phyloP scores from a whole-genome alignment of 306 rosid species.

The Quillaja saponaria region DNA sequence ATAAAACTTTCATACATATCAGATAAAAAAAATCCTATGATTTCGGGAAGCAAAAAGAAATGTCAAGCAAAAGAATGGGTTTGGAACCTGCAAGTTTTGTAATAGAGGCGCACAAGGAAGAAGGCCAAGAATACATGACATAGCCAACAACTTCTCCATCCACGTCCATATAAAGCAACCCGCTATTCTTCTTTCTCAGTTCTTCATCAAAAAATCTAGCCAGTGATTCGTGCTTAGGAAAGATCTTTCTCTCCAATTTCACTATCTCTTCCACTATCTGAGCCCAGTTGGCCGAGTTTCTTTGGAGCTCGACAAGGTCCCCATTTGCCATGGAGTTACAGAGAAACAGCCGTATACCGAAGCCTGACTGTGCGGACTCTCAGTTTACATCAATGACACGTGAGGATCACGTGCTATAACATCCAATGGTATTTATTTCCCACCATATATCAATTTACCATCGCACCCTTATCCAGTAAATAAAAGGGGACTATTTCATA shows the following conservation, averaged over 20 bases:
- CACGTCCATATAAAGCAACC: slow-evolving; percentile 58
- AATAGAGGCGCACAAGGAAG: slow-evolving; percentile 73
- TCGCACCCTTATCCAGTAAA: too few relatives aligned
- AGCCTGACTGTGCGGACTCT: too few relatives aligned
- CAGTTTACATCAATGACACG: too few relatives aligned
- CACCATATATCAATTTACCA: too few relatives aligned
- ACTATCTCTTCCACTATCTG: slow-evolving; percentile 66
- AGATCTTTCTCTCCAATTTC: slow-evolving; percentile 71
- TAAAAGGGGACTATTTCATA: too few relatives aligned
- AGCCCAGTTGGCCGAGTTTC: slow-evolving; percentile 44
- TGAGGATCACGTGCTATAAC: too few relatives aligned
- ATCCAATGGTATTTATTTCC: too few relatives aligned
- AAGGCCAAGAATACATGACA: slow-evolving; percentile 85
- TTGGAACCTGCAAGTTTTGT: slow-evolving; percentile 84
- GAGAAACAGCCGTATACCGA: too few relatives aligned
- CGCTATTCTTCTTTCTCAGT: slow-evolving; percentile 64
- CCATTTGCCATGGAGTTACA: slow-evolving; percentile 53
- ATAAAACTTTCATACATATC: too few relatives aligned
- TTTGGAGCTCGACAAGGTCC: slow-evolving; percentile 51
- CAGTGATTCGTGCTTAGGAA: slow-evolving; percentile 85
- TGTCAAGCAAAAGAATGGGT: background rate
- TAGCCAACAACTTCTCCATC: slow-evolving; percentile 67
- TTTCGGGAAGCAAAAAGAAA: background rate
- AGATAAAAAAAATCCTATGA: background rate
- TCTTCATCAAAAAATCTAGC: slow-evolving; percentile 72